These are phyloP conservation scores for Draba incana DNA, from an alignment of 345 rosid species.

Conservation along the genomic window DNA sequence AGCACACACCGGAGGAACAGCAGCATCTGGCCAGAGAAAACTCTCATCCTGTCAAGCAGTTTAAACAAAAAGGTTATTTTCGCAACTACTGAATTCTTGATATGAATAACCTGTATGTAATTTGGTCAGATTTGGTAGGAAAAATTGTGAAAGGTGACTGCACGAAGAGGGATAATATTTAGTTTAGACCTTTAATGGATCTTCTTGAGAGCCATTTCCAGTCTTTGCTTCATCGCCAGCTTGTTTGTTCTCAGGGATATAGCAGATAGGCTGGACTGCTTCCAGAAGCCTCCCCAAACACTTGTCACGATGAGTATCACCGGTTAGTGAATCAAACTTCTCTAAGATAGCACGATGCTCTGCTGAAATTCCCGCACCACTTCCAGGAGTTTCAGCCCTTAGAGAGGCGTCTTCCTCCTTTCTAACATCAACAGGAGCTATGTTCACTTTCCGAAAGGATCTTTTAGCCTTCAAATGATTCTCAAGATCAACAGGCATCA, in stretches of 20 bases:
- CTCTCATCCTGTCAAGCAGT: constrained; percentile 50
- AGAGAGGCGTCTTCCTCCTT: constrained; percentile 68
- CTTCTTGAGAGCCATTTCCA: constrained; percentile 54
- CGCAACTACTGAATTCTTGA: constrained; percentile 26
- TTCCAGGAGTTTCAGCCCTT: constrained; percentile 87
- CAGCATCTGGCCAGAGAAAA: constrained; percentile 90
- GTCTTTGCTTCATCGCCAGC: constrained; percentile 49
- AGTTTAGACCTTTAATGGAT: constrained; percentile 49
- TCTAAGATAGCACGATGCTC: constrained; percentile 63
- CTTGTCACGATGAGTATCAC: constrained; percentile 79
- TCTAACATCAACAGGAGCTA: constrained; percentile 77
- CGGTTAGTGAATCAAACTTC: constrained; percentile 67
- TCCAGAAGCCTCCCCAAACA: constrained; percentile 91
- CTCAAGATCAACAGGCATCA: constrained; percentile 50
- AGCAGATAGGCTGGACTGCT: constrained; percentile 68
- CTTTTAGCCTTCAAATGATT: constrained; percentile 54
- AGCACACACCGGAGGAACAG: constrained; percentile 70
- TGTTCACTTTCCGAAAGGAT: constrained; percentile 49
- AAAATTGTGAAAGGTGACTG: constrained; percentile 4
- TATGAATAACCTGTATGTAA: neutral
- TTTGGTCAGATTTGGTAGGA: constrained; percentile 2
- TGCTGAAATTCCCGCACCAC: constrained; percentile 57
- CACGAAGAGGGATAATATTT: constrained; percentile 9
- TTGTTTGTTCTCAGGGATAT: constrained; percentile 44
- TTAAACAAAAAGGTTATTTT: constrained; percentile 16